A percentile compares a stretch with the other conserved stretches of the same genome.
These are phyloP conservation scores for Saturnispora serradocipensis DNA, from an alignment of 805 yeast genomes.

Conservation along the genomic window DNA sequence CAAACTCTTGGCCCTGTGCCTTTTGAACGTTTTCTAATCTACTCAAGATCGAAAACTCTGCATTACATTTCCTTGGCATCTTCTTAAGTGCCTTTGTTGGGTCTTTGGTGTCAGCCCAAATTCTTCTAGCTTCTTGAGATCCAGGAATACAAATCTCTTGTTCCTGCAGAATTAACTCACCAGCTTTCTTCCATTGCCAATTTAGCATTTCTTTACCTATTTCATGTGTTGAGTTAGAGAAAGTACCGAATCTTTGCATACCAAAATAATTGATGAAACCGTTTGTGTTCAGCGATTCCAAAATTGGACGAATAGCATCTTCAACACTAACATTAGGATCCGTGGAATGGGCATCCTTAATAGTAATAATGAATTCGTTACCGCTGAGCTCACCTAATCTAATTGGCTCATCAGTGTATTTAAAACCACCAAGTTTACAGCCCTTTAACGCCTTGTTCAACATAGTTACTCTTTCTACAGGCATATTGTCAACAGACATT, in stretches of 20 bases:
- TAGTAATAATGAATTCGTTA: constrained; percentile 78
- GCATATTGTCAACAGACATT: constrained; percentile 56
- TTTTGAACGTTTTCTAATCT: constrained; percentile 45
- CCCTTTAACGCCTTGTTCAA: constrained; percentile 71
- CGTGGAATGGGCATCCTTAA: constrained; percentile 55
- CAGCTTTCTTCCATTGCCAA: constrained; percentile 74
- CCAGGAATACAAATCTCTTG: constrained; percentile 80
- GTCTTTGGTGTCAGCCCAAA: constrained; percentile 70
- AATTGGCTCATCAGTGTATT: constrained; percentile 52
- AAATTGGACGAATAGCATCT: constrained; percentile 39
- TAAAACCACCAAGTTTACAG: constrained; percentile 70
- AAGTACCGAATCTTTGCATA: constrained; percentile 98
- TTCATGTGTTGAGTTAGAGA: constrained; percentile 82
- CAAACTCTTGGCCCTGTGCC: constrained; percentile 37
- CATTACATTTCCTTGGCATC: constrained; percentile 85
- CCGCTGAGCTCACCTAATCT: constrained; percentile 81
- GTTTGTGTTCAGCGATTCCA: constrained; percentile 45
- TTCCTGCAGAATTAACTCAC: constrained; percentile 68
- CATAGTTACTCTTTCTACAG: constrained; percentile 64
- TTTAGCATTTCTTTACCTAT: constrained; percentile 67
- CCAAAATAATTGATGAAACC: constrained; percentile 96
- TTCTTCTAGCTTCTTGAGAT: constrained; percentile 69
- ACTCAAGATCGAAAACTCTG: constrained; percentile 67
- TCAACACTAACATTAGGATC: constrained; percentile 31
- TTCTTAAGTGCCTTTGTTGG: constrained; percentile 52